A percentile compares a stretch with the other conserved stretches of the same genome.
Evolutionary conservation across 441 rosid genomes (phyloP).

Genomic region (Gossypium armourianum): DNA sequence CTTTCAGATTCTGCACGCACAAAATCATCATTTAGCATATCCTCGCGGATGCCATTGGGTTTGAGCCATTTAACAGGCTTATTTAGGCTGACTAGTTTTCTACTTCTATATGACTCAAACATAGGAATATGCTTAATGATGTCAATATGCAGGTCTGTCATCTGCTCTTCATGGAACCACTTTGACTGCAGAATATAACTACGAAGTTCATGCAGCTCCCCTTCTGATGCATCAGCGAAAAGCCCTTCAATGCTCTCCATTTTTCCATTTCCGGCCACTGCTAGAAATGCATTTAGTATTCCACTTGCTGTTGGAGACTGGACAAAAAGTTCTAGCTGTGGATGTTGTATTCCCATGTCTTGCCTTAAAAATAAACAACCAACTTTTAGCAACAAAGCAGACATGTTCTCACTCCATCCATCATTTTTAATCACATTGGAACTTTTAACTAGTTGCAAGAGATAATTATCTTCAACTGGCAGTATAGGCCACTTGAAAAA

Average conservation of each 20-base stretch:
- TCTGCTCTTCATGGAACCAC: slow-evolving; percentile 75
- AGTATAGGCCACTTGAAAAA: slow-evolving; percentile 94
- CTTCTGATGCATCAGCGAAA: slow-evolving; percentile 61
- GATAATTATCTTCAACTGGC: slow-evolving; percentile 67
- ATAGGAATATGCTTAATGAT: slow-evolving; percentile 75
- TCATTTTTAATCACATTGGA: slow-evolving; percentile 68
- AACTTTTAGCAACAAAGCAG: slow-evolving; percentile 67
- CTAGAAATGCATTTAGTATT: slow-evolving; percentile 67
- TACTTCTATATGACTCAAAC: slow-evolving; percentile 70
- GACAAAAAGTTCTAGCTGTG: slow-evolving; percentile 69
- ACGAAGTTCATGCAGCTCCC: slow-evolving; percentile 80
- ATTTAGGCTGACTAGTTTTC: slow-evolving; percentile 61
- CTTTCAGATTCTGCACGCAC: slow-evolving; percentile 82
- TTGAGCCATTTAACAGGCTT: slow-evolving; percentile 74
- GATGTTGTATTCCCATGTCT: slow-evolving; percentile 65
- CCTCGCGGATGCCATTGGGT: slow-evolving; percentile 69
- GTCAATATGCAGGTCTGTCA: slow-evolving; percentile 52
- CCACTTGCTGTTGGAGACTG: slow-evolving; percentile 87
- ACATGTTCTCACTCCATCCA: slow-evolving; percentile 98
- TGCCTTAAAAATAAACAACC: slow-evolving; percentile 77
- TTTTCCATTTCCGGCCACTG: slow-evolving; percentile 45
- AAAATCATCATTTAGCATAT: slow-evolving; percentile 78
- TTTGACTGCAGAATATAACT: slow-evolving; percentile 90
- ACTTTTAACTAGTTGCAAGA: slow-evolving; percentile 60
- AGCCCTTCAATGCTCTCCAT: slow-evolving; percentile 46